Base-by-base conservation (phyloP, 805 yeast species). In the Lachancea sp. region DNA sequence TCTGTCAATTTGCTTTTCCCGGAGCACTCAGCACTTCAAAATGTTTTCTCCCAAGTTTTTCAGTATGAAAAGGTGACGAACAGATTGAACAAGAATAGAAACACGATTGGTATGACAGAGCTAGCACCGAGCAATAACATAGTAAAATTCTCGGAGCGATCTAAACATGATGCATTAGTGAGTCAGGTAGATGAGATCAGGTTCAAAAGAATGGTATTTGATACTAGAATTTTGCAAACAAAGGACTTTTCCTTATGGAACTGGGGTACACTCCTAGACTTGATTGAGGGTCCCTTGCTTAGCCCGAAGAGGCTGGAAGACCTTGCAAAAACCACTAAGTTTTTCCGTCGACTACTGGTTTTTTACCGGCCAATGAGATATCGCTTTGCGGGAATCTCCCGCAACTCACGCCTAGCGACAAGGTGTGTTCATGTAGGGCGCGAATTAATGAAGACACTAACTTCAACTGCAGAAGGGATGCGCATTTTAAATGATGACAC, bases 311-410 rank as follows among this genome's bases (percentile, higher is more conserved):
- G 87, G 40, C 71, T 93, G 36, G 95, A 88, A 27, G 98, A 91
- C 46, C 69, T 84, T 1, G 72, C 80, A 30, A 79, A 75, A 54
- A 81, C 83, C 2, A 88, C 97, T 0, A 91, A 90, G 56, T 87
- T 93, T 56, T 72, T 90, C 59, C 90, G 91, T 58, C 68, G 96
- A 45, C 61, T 93, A 20, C 62, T 90, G 54, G 85, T 95, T 1
- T 93, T 91, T 60, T 91, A 81, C 60, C 72, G 98, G 44, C 99
- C 99, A 0, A 84, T 90, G 67, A 90, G 95, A 64, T 79, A 82
- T 55, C 70, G 96, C 45, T 91, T 89, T 62, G 71, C 85, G 7
- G 66, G 70, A 22, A 64, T 79, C 38, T 67, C 76, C 47, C 70
- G 70, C 45, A 58, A 59, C 2, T 68, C 79, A 1, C 76, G 73